Base-by-base conservation (phyloP, 768 basidiomycete genomes). In the Phaffia australis region DNA sequence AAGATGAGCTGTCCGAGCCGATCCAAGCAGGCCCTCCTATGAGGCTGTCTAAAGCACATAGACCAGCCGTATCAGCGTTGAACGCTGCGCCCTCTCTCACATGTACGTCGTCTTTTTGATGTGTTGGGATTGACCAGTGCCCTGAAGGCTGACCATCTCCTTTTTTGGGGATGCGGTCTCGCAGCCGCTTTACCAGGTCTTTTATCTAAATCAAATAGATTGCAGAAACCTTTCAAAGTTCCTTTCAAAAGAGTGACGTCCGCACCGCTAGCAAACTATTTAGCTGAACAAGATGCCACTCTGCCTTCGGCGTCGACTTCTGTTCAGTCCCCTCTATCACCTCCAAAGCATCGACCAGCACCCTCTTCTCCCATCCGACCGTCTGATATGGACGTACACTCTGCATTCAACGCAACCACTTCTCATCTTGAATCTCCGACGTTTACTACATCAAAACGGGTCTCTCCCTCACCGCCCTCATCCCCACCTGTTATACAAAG, bases 161-260 rank as follows among this genome's bases (percentile, higher is more conserved):
- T 3, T 35, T 23, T 23, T 48, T 60, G 42, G 7, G 30, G 9
- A 21, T 60, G 58, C 32, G 11, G 7, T 19, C 15, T 47, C 19
- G 8, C 59, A 60, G 59, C 59, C 35, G 59, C 59, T 23, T 42
- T 42, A 42, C 35, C 35, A 42, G 59, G 59, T 1, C 30, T 60
- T 16, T 21, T 29, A 8, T 23, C 59, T 7, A 46, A 49, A 9
- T 46, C 46, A 25, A 46, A 48, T 3, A 46, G 46, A 29, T 18
- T 49, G 42, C n/a, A 21, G 16, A 60, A 60, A 23, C 29, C 32
- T 35, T 60, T 60, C 59, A 60, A 60, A n/a, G 50, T 49, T 35
- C 59, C 59, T 4, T 60, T 60, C 42, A 60, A 60, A 21, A 35
- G 59, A 6, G 59, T 60, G 46, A 29, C 9, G 6, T 60, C 59